These are phyloP conservation scores for Gymnopus androsaceus DNA, from an alignment of 1,284 basidiomycete genomes.

Conservation along the genomic window DNA sequence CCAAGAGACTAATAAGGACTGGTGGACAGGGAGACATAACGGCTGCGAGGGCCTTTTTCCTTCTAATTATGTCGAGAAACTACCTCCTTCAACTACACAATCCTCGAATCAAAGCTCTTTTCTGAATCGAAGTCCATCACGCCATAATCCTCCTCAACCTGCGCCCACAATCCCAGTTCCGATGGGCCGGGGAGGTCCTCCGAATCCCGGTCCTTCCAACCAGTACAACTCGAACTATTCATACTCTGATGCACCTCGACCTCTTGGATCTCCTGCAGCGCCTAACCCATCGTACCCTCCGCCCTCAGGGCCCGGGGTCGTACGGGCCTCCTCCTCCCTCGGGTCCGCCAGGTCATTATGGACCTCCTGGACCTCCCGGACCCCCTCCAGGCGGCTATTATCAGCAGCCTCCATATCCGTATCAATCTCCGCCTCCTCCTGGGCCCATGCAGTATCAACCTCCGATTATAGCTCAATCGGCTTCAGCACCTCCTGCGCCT, in stretches of 20 bases:
- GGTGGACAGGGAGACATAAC: constrained; percentile 54
- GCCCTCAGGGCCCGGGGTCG: constrained; percentile 14
- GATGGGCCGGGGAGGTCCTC: no score
- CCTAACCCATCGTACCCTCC: constrained; percentile 24
- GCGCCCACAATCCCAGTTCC: no score
- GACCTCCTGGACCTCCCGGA: constrained; percentile 13
- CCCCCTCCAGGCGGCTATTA: constrained; percentile 12
- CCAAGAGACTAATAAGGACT: constrained; percentile 58
- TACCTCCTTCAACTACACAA: constrained; percentile 29
- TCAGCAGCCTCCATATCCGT: constrained; percentile 8
- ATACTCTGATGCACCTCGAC: constrained; percentile 7
- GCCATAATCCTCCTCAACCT: constrained; percentile 16
- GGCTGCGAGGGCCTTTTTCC: constrained; percentile 61
- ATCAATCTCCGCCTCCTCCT: constrained; percentile 23
- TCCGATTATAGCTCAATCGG: constrained; percentile 28
- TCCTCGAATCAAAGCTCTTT: no score
- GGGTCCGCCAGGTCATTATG: constrained; percentile 25
- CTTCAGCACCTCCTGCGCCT: constrained; percentile 38
- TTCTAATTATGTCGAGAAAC: constrained; percentile 56
- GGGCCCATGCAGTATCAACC: constrained; percentile 16
- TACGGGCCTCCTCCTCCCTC: constrained; percentile 18
- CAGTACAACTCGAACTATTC: neutral
- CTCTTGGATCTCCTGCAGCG: constrained; percentile 22
- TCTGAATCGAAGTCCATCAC: no score
- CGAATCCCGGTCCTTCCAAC: neutral